Conservation (phyloP, 495 filamentous ascomycete species). For the Xylaria flabelliformis region DNA sequence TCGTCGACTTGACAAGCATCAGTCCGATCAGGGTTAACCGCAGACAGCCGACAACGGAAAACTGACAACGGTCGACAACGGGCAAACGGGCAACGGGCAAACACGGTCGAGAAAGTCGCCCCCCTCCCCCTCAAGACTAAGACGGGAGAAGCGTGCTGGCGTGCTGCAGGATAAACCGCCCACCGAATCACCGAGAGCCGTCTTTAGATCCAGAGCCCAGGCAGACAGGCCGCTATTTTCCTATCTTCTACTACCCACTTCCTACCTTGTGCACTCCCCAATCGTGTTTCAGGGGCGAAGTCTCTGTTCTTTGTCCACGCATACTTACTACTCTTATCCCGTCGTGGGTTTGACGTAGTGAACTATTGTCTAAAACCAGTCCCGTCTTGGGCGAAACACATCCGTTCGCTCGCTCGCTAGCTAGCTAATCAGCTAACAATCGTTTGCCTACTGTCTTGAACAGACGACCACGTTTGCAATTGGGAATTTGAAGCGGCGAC, state of each 20-base stretch:
- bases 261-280: constrained; percentile 15
- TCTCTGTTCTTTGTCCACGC: constrained; percentile 28
- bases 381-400: background rate
- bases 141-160: constrained; percentile 12
- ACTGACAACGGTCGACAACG: background rate
- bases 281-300: constrained; percentile 29
- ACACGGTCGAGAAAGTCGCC: constrained; percentile 4
- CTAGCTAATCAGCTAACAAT: constrained; percentile 12
- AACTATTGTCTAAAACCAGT: background rate
- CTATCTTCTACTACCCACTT: constrained; percentile 24
- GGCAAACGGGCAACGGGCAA: background rate
- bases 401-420: background rate
- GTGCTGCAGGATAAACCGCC: constrained; percentile 16
- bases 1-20: background rate
- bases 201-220: background rate
- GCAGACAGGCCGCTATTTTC: constrained; percentile 23
- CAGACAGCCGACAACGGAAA: background rate
- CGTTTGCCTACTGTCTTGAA: background rate
- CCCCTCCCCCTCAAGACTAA: background rate
- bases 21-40: background rate
- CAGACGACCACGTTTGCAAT: background rate
- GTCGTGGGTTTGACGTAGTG: constrained; percentile 23
- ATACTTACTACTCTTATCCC: constrained; percentile 5
- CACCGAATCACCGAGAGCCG: constrained; percentile 22
- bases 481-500: constrained; percentile 25